Percentiles rank a stretch among this genome's conserved stretches.
phyloP scores from a whole-genome alignment of 192 early-diverging fungal genomes.

The Haplosporangium gracile region DNA sequence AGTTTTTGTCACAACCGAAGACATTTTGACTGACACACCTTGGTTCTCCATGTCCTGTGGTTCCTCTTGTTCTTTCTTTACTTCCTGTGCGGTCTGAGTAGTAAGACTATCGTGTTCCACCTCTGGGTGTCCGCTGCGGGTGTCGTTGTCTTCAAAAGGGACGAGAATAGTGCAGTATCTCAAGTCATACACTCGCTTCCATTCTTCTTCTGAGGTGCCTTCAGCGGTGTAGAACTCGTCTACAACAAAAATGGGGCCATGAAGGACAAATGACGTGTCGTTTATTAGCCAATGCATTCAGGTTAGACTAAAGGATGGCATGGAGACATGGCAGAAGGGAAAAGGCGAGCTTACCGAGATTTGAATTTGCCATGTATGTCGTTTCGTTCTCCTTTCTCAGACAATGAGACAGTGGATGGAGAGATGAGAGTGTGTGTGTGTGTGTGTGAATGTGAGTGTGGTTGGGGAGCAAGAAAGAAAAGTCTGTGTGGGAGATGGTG shows the following conservation, averaged over 20 bases:
- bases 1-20: not conserved
- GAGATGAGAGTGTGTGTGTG: not conserved
- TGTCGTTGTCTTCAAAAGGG: conserved; percentile 15
- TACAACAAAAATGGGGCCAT: not conserved
- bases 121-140: not conserved
- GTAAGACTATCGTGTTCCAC: not conserved
- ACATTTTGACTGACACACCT: not conserved
- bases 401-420: not conserved
- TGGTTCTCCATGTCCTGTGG: not conserved
- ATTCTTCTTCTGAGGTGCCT: conserved; percentile 36
- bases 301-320: not conserved
- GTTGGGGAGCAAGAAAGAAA: not conserved
- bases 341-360: not conserved
- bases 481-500: not conserved
- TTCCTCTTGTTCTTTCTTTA: not conserved
- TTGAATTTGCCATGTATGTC: not conserved
- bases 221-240: conserved; percentile 30
- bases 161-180: conserved; percentile 51
- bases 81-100: not conserved
- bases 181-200: conserved; percentile 41
- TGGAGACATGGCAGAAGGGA: not conserved
- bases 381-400: not conserved
- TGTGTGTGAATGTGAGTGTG: not conserved
- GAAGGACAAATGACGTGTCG: not conserved
- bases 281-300: not conserved